Percentiles rank a stretch among this genome's conserved stretches.
phyloP scores from a whole-genome alignment of 129 eudicot genomes.

The Ambrosia artemisiifolia region DNA sequence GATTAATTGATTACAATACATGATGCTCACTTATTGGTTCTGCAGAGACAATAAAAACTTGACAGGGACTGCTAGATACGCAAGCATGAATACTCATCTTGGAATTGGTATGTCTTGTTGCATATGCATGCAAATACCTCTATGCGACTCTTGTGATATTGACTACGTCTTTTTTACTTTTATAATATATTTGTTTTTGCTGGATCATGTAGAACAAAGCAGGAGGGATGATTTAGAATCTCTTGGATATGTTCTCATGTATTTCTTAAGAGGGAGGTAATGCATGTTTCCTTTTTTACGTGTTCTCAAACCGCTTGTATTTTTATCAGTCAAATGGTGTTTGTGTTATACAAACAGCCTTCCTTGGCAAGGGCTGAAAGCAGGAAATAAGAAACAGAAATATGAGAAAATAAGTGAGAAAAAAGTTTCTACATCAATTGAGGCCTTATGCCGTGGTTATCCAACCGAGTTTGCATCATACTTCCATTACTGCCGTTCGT shows the following conservation, averaged over 20 bases:
- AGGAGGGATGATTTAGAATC: conserved; percentile 94
- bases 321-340: conserved; percentile 25
- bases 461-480: conserved; percentile 84
- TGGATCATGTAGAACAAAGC: conserved; percentile 68
- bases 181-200: neutral
- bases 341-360: conserved; percentile 45
- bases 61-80: conserved; percentile 97
- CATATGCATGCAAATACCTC: neutral
- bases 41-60: conserved; percentile 92
- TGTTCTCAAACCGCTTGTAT: conserved; percentile 3
- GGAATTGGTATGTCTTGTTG: conserved; percentile 65
- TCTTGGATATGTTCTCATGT: conserved; percentile 91
- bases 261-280: conserved; percentile 88
- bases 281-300: neutral
- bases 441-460: conserved; percentile 76
- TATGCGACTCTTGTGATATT: neutral
- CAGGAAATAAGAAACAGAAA: conserved; percentile 69
- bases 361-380: conserved; percentile 86
- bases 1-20: too few species aligned
- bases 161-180: neutral
- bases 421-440: conserved; percentile 81
- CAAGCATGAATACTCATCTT: conserved; percentile 90
- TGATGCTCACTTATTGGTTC: neutral
- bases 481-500: conserved; percentile 82
- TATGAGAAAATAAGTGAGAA: conserved; percentile 81